Evolutionary conservation across 2,329 filamentous ascomycete genomes (phyloP), one percentile per base, ranked within the genome.

Genomic region (Keithomyces neogunnii): DNA sequence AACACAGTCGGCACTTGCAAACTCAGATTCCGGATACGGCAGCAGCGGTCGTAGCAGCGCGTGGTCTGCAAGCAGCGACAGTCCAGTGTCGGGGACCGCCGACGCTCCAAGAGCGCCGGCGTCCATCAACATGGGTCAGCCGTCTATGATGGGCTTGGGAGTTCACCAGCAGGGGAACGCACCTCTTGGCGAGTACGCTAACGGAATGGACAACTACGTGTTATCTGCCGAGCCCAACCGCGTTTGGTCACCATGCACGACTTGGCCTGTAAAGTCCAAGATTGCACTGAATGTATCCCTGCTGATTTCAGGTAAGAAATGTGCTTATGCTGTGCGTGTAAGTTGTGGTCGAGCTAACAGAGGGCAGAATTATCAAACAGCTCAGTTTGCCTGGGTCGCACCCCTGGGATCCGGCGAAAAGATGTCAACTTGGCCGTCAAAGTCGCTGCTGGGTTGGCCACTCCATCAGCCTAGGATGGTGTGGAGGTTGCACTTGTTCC

Each of bases 321-420:
- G 19, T 19, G n/a, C 30, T 10, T 36, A 8, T n/a, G 1, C 29
- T 11, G 4, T 7, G 6, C 28, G 26, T 30, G 5, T 13, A 42
- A 5, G 29, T 28, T n/a, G 11, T 43, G 45, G 7, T 5, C 10
- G 5, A 32, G 5, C 45, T 48, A 38, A 53, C 48, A 19, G n/a
- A 29, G 8, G 5, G 10, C 45, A 73, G 70, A 73, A 60, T 55
- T 73, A 45, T 61, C 63, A 0, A 51, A 53, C 2, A 61, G 53
- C 11, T 64, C 68, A 13, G 63, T 73, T 5, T 73, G 70, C 40
- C 55, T 73, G 6, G 71, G 70, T 7, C 61, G 68, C 4, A 63
- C 63, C 2, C 70, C 71, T 0, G 71, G 68, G 0, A 53, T 73
- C 8, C 64, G 70, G 5, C 67, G 67, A 1, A 66, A 61, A 39